Conservation (phyloP, 176 grass and related monocot species). For the Ensete ventricosum region DNA sequence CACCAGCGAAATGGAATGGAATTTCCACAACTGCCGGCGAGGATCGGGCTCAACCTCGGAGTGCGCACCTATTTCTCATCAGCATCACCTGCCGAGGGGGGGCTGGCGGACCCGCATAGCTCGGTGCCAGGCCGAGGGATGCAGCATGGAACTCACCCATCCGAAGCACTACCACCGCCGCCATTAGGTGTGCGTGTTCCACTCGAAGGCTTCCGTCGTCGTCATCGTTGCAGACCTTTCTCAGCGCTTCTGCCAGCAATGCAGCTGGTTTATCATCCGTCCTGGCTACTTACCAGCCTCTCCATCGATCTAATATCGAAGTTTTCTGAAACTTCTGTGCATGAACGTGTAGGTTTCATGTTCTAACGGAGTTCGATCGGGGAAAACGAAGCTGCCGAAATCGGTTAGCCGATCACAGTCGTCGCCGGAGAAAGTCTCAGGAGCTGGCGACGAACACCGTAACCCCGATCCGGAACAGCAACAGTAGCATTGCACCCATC, state of each 20-base stretch:
- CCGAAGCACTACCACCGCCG: conserved; percentile 23
- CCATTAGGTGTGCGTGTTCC: conserved; percentile 18
- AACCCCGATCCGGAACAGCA: neutral
- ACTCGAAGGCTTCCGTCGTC: conserved; percentile 13
- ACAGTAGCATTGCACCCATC: neutral
- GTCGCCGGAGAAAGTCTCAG: conserved; percentile 1
- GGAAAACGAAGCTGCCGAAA: conserved; percentile 5
- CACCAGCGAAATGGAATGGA: conserved; percentile 3
- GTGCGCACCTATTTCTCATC: conserved; percentile 21
- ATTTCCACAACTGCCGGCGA: neutral
- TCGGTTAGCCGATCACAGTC: conserved; percentile 5
- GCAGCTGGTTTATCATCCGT: conserved; percentile 5
- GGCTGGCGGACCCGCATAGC: conserved; percentile 5
- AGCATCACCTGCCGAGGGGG: neutral
- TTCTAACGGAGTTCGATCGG: neutral
- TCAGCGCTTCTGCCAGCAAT: conserved; percentile 20
- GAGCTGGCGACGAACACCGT: neutral
- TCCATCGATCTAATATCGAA: neutral
- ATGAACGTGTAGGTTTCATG: neutral
- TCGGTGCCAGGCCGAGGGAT: conserved; percentile 12
- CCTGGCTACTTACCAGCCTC: neutral
- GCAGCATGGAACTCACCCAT: conserved; percentile 11
- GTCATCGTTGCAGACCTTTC: conserved; percentile 10
- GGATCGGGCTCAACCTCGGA: conserved; percentile 16
- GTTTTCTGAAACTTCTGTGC: neutral